These are phyloP conservation scores for Piromyces finnis DNA, from an alignment of 192 early-diverging fungal species.

Conservation along the genomic window DNA sequence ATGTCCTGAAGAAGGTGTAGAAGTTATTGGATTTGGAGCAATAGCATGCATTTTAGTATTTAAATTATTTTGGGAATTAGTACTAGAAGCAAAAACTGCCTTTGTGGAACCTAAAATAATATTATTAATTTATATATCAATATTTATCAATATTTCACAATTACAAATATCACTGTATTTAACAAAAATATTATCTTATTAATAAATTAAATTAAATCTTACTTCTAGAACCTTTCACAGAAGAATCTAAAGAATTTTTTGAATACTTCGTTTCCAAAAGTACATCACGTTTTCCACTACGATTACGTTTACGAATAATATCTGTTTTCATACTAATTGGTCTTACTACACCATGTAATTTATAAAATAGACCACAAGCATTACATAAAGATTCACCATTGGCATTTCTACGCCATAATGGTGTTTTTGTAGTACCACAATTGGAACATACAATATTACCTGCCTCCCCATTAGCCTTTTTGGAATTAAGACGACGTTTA, in stretches of 20 bases:
- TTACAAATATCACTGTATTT: no score
- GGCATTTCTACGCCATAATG: constrained; percentile 85
- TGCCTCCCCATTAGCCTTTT: not conserved
- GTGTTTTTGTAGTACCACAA: constrained; percentile 75
- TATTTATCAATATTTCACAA: no score
- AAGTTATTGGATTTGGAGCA: not conserved
- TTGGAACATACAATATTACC: constrained; percentile 39
- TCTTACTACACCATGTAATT: constrained; percentile 76
- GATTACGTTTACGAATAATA: constrained; percentile 80
- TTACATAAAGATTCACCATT: constrained; percentile 87
- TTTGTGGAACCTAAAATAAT: not conserved
- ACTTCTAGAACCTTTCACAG: not conserved
- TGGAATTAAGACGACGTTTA: not conserved
- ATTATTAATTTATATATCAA: no score
- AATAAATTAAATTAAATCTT: no score
- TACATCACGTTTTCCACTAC: constrained; percentile 8
- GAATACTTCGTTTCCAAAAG: not conserved
- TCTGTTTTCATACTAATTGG: constrained; percentile 79
- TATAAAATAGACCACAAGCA: constrained; percentile 89
- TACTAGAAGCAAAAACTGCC: not conserved
- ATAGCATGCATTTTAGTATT: not conserved
- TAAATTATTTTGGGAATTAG: not conserved
- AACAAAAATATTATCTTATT: no score
- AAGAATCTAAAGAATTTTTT: not conserved
- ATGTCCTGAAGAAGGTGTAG: not conserved